These are phyloP conservation scores for Pythium brachiatum DNA, from an alignment of 352 stramenopile species.

Conservation along the genomic window DNA sequence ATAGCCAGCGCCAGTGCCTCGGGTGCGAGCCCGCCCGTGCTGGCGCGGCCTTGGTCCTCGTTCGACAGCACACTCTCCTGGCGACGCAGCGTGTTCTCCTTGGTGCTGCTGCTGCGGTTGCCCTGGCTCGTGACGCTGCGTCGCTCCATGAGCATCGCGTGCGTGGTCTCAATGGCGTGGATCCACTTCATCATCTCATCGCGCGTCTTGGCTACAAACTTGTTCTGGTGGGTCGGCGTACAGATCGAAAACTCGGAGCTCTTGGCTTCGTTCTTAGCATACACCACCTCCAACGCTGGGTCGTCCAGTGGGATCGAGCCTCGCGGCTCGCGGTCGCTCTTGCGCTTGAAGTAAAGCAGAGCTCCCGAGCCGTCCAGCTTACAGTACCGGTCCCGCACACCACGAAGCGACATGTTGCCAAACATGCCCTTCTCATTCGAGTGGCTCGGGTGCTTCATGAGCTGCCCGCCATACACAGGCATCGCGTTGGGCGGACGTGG, in stretches of 20 bases:
- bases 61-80: conserved; percentile 30
- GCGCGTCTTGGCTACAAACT: conserved; percentile 64
- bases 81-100: conserved; percentile 26
- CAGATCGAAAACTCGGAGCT: conserved; percentile 77
- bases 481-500: conserved; percentile 15
- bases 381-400: conserved; percentile 73
- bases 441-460: conserved; percentile 77
- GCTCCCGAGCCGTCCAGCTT: conserved; percentile 60
- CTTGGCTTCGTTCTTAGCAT: conserved; percentile 66
- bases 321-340: conserved; percentile 70
- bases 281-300: conserved; percentile 65
- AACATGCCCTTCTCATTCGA: conserved; percentile 79
- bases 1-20: conserved; percentile 12
- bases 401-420: conserved; percentile 74
- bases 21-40: conserved; percentile 15
- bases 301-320: conserved; percentile 65
- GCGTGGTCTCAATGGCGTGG: conserved; percentile 48
- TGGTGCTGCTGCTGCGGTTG: conserved; percentile 23
- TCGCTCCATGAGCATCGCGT: conserved; percentile 48
- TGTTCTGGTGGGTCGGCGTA: conserved; percentile 70
- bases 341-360: conserved; percentile 78
- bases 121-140: conserved; percentile 10
- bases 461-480: conserved; percentile 45
- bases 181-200: conserved; percentile 78
- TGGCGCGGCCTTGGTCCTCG: conserved; percentile 16